Evolutionary conservation across 2,329 filamentous ascomycete genomes (phyloP), one percentile per base, ranked within the genome.

Genomic region (Ciborinia camelliae): DNA sequence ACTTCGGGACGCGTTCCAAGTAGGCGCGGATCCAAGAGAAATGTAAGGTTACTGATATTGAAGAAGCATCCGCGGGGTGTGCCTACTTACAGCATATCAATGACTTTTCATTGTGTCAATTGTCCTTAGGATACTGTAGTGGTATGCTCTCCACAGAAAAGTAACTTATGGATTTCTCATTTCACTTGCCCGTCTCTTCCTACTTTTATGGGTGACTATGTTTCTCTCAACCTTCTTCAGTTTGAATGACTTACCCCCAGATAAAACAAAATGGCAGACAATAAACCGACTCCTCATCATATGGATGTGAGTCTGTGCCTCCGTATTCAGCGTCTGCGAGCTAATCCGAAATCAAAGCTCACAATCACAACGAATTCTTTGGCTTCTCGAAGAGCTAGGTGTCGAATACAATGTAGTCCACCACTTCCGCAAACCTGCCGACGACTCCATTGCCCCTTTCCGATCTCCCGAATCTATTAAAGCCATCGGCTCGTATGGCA

Each of bases 401-500:
- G 77, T 96, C 54, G 82, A 88, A 41, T 96, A 96, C 77, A 85
- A 92, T 68, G 79, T 97, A 66, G 86, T 88, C 41, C 95, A 94
- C 76, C 91, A 90, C 76, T 43, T 60, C 9, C 88, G 92, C 64
- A 76, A 80, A 69, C 79, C 78, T 66, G 71, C 79, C 64, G 82
- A 87, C 66, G 83, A 81, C 73, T 59, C 65, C 14, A 67, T 54
- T n/a, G 43, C 37, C 10, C 67, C 66, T 12, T 71, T 71, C 52
- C 81, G 89, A 26, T 92, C 92, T 0, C 90, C 91, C 1, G 79
- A 85, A 0, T 88, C 90, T 72, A 82, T 97, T 55, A 35, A 61
- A 43, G 86, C 90, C 66, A 79, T 95, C 30, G 91, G 96, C 72
- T 90, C 90, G 0, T 82, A 97, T 4, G 93, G 92, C 69, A 96